These are phyloP conservation scores for Spiraea crenata DNA, from an alignment of 331 rosid species.

Conservation along the genomic window DNA sequence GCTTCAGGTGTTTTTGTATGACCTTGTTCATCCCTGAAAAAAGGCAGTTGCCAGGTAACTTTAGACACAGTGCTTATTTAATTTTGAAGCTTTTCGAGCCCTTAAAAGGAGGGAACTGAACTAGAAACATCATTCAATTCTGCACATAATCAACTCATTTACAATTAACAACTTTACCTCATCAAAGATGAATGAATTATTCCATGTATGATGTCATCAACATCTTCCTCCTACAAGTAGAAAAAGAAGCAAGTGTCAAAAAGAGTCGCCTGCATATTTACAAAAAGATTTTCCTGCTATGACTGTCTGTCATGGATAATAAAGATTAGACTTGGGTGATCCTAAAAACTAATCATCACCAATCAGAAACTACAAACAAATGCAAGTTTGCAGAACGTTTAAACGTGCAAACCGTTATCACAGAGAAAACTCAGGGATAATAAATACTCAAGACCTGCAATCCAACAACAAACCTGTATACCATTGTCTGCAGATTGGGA, in stretches of 20 bases:
- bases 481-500: neutral
- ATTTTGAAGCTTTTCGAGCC: neutral
- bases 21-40: slow-evolving; percentile 40
- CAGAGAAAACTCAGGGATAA: no score
- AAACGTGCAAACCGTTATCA: neutral
- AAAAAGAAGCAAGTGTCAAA: slow-evolving; percentile 6
- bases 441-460: neutral
- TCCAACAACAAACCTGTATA: slow-evolving; percentile 11
- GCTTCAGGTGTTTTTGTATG: slow-evolving; percentile 35
- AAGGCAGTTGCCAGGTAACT: neutral
- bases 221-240: slow-evolving; percentile 76
- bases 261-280: neutral
- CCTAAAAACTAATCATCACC: neutral
- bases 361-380: neutral
- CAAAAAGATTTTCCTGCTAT: neutral
- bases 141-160: slow-evolving; percentile 9
- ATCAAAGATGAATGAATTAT: slow-evolving; percentile 41
- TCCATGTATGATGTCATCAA: slow-evolving; percentile 65
- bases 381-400: neutral
- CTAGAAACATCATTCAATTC: neutral
- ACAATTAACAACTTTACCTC: slow-evolving; percentile 32
- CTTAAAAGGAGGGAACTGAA: neutral
- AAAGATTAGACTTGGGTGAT: neutral
- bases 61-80: neutral
- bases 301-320: neutral